A percentile compares a stretch with the other conserved stretches of the same genome.
phyloP scores from a whole-genome alignment of 257 asterid genomes.

The Forsythia suspensa region DNA sequence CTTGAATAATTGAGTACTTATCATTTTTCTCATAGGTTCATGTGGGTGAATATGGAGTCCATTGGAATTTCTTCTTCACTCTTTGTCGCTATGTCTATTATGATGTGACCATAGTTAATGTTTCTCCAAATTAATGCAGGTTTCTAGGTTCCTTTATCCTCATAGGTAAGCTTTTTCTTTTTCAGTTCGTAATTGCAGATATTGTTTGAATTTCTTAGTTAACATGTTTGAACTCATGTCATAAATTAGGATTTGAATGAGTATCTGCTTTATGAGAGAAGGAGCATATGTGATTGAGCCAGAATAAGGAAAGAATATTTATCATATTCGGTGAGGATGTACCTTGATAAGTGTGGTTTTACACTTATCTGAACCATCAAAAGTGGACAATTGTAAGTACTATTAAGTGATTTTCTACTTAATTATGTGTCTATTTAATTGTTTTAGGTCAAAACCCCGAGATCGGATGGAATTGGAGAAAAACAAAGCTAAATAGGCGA shows the following conservation, averaged over 20 bases:
- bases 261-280: conserved; percentile 67
- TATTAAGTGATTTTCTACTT: neutral
- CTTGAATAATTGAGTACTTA: conserved; percentile 14
- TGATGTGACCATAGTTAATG: conserved; percentile 61
- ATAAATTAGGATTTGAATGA: conserved; percentile 60
- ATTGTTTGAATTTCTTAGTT: conserved; percentile 19
- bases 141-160: conserved; percentile 69
- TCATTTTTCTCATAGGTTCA: conserved; percentile 60
- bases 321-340: conserved; percentile 64
- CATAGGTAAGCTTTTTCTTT: conserved; percentile 49
- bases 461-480: too few species aligned
- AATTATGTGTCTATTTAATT: too few species aligned
- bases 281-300: conserved; percentile 70
- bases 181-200: conserved; percentile 14
- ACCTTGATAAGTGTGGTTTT: neutral
- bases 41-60: conserved; percentile 95
- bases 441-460: too few species aligned
- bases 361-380: too few species aligned
- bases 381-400: too few species aligned
- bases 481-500: too few species aligned
- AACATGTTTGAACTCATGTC: conserved; percentile 20
- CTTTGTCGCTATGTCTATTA: conserved; percentile 86
- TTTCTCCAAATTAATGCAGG: conserved; percentile 64
- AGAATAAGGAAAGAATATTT: conserved; percentile 61
- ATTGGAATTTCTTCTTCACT: conserved; percentile 97